Evolutionary conservation across 108 stramenopile genomes (phyloP), one percentile per base, ranked within the genome.

Genomic region (Mediolabrus comicus): DNA sequence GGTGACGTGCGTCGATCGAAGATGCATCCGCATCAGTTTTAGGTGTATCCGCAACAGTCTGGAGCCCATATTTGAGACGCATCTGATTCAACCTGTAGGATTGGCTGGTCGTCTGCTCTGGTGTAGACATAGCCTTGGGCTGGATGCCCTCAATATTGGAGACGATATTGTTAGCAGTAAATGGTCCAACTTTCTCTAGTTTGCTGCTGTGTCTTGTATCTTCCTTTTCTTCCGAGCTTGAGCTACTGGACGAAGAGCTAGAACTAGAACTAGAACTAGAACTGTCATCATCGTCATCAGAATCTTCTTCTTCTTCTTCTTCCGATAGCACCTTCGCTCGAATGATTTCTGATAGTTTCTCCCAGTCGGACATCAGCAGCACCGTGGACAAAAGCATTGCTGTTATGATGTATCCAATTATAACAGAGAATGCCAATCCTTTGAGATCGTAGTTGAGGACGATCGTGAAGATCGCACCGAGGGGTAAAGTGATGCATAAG

Each of bases 401-500:
- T 30, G 81, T 72, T 0, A 83, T 74, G 14, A 71, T 62, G 58
- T 87, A 86, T 17, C 89, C 89, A 12, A 84, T 69, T 2, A 84
- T 67, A 26, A 90, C 51, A 10, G 84, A 56, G 12, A 77, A 76
- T 32, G 68, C 56, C 29, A 87, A 62, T 6, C 79, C 75, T 38
- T 65, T 55, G 39, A 87, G 52, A 53, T 87, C 82, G 14, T 77
- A 72, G 3, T 64, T 41, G 46, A 75, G 70, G 22, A 46, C 80
- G 39, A 70, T 76, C 12, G 77, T 80, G 39, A 61, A 70, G 26
- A 81, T n/a, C n/a, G 74, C 53, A 6, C 83, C 84, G 9, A 85
- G n/a, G 9, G 89, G 89, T 53, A 90, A 69, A 28, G 89, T 84
- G 1, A 87, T 69, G 6, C 81, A 22, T 70, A 84, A 85, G 27